Evolutionary conservation across 2,329 filamentous ascomycete genomes (phyloP).

Genomic region (Penicillium hesseltinei): DNA sequence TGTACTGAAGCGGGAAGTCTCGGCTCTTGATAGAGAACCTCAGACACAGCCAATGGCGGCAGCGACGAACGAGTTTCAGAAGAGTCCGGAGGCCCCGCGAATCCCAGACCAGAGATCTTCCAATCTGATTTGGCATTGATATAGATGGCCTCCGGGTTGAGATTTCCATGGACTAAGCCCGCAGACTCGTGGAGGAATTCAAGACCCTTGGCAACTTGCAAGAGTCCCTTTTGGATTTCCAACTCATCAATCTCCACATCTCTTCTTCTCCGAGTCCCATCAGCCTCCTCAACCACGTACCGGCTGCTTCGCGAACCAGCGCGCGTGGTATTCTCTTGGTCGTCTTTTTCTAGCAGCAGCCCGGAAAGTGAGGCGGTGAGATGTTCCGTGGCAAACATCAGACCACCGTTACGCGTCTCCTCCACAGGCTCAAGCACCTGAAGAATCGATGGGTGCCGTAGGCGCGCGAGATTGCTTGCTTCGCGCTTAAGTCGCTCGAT

Average conservation of each 20-base stretch:
- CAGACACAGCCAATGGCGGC: constrained; percentile 75
- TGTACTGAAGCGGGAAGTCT: constrained; percentile 79
- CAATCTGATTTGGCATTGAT: constrained; percentile 98
- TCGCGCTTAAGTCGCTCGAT: constrained; percentile 89
- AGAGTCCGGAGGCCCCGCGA: constrained; percentile 76
- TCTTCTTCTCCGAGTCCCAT: constrained; percentile 68
- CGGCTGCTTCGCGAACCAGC: constrained; percentile 70
- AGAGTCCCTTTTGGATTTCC: constrained; percentile 92
- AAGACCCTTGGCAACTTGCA: constrained; percentile 89
- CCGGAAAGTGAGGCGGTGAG: constrained; percentile 85
- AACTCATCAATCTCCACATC: constrained; percentile 94
- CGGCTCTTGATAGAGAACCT: constrained; percentile 81
- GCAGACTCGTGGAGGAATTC: constrained; percentile 96
- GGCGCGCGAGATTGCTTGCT: constrained; percentile 78
- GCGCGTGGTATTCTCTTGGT: constrained; percentile 70
- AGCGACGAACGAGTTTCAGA: constrained; percentile 73
- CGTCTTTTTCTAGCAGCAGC: constrained; percentile 82
- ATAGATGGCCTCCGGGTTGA: constrained; percentile 90
- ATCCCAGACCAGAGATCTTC: constrained; percentile 95
- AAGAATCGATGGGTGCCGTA: constrained; percentile 87
- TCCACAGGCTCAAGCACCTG: constrained; percentile 94
- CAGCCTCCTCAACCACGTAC: constrained; percentile 75
- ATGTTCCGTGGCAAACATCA: constrained; percentile 93
- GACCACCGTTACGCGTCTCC: constrained; percentile 82
- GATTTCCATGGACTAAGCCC: constrained; percentile 86